Evolutionary conservation across 257 asterid genomes (phyloP).

Genomic region (Agastache rugosa): DNA sequence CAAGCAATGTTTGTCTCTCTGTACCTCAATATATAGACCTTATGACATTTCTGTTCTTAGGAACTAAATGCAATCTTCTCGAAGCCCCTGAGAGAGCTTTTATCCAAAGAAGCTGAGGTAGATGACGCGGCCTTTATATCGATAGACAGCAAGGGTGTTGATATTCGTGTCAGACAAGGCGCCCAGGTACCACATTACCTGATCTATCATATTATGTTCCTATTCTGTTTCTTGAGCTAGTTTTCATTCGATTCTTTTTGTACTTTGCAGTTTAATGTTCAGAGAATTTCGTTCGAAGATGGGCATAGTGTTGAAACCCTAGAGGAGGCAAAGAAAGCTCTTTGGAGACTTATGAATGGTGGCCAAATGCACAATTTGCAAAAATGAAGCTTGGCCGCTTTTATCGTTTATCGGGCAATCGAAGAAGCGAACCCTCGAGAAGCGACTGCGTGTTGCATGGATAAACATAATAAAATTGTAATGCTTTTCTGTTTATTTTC

Average conservation of each 20-base stretch:
- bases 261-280: constrained; percentile 66
- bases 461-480: constrained; percentile 17
- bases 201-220: neutral
- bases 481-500: neutral
- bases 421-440: neutral
- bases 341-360: constrained; percentile 62
- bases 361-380: constrained; percentile 66
- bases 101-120: constrained; percentile 80
- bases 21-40: neutral
- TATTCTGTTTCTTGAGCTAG: neutral
- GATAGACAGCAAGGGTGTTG: constrained; percentile 85
- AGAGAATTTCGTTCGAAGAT: constrained; percentile 81
- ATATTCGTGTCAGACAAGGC: constrained; percentile 93
- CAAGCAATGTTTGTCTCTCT: neutral
- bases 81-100: constrained; percentile 80
- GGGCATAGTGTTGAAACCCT: constrained; percentile 73
- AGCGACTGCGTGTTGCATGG: neutral
- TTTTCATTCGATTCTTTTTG: neutral
- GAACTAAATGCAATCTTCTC: constrained; percentile 86
- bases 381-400: constrained; percentile 32
- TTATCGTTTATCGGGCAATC: neutral
- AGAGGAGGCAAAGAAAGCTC: constrained; percentile 88
- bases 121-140: constrained; percentile 98
- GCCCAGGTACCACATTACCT: constrained; percentile 62
- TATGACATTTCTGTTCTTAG: constrained; percentile 37